phyloP scores from a whole-genome alignment of 495 filamentous ascomycete species.

The Penicillium pancosmium region DNA sequence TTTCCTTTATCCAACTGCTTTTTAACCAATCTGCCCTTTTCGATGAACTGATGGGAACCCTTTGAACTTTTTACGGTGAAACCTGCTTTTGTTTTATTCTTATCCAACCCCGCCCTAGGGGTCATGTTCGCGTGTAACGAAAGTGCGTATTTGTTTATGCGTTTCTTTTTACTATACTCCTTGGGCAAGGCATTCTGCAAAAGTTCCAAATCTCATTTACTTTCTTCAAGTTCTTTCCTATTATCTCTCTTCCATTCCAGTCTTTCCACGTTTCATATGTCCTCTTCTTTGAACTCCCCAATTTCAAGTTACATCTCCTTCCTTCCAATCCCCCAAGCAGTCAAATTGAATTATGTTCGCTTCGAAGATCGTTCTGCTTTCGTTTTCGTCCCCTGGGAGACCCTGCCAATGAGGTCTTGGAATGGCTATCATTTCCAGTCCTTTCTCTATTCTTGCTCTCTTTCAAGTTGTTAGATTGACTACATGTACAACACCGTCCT shows the following conservation, averaged over 20 bases:
- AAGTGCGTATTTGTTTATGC: slow-evolving; percentile 40
- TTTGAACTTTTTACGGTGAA: neutral
- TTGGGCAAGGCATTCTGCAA: slow-evolving; percentile 55
- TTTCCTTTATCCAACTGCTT: slow-evolving; percentile 12
- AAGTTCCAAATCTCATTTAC: slow-evolving; percentile 44
- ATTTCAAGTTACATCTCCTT: neutral
- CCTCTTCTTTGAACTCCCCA: neutral
- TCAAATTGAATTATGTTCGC: slow-evolving; percentile 49
- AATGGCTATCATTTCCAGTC: neutral
- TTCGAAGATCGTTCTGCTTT: slow-evolving; percentile 40
- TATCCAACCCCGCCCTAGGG: slow-evolving; percentile 28
- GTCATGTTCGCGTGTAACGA: slow-evolving; percentile 44
- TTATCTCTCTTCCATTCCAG: slow-evolving; percentile 12
- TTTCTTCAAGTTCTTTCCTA: slow-evolving; percentile 32
- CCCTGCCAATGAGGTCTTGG: too few relatives aligned
- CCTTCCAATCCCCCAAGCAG: slow-evolving; percentile 33
- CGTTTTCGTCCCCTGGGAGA: slow-evolving; percentile 17
- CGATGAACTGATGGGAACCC: neutral
- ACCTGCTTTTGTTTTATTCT: slow-evolving; percentile 15
- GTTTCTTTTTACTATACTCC: slow-evolving; percentile 44
- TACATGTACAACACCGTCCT: too few relatives aligned
- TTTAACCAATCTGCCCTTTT: neutral
- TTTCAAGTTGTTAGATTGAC: too few relatives aligned
- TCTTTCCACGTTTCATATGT: slow-evolving; percentile 25
- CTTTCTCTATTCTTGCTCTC: neutral